These are phyloP conservation scores for Stephanocyclus meneghinianus DNA, from an alignment of 352 stramenopile genomes.

Conservation along the genomic window DNA sequence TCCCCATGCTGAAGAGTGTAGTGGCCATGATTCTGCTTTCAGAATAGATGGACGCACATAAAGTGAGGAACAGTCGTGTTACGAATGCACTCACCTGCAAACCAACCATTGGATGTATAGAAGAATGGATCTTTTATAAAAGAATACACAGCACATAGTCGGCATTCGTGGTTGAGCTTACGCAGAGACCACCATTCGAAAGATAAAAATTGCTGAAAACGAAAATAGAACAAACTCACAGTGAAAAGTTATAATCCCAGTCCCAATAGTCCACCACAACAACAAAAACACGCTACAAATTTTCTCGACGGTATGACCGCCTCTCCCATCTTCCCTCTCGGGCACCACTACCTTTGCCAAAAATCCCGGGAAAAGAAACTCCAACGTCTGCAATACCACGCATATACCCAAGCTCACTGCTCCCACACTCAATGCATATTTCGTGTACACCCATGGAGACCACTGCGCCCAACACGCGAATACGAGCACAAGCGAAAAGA, in stretches of 20 bases:
- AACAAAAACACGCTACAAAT: slow-evolving; percentile 37
- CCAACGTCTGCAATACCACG: slow-evolving; percentile 37
- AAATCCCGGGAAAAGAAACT: slow-evolving; percentile 37
- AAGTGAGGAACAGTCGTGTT: neutral
- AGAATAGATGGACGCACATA: neutral
- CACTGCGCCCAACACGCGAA: slow-evolving; percentile 24
- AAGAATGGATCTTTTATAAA: slow-evolving; percentile 25
- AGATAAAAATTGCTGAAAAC: no score
- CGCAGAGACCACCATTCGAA: no score
- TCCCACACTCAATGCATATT: slow-evolving; percentile 31
- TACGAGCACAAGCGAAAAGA: slow-evolving; percentile 24
- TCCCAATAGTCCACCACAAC: slow-evolving; percentile 43
- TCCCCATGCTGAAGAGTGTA: slow-evolving; percentile 17
- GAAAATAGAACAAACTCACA: neutral
- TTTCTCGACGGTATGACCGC: slow-evolving; percentile 32
- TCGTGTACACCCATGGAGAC: neutral
- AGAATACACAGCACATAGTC: neutral
- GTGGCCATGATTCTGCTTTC: neutral
- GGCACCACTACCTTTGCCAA: slow-evolving; percentile 20
- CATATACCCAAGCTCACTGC: slow-evolving; percentile 33
- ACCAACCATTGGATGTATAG: slow-evolving; percentile 38
- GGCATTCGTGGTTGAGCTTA: neutral
- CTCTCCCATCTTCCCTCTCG: slow-evolving; percentile 17
- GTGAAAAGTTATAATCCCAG: slow-evolving; percentile 42
- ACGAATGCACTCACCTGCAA: slow-evolving; percentile 6